These are phyloP conservation scores for Diplocarpon mali DNA, from an alignment of 2,329 filamentous ascomycete genomes.

Conservation along the genomic window DNA sequence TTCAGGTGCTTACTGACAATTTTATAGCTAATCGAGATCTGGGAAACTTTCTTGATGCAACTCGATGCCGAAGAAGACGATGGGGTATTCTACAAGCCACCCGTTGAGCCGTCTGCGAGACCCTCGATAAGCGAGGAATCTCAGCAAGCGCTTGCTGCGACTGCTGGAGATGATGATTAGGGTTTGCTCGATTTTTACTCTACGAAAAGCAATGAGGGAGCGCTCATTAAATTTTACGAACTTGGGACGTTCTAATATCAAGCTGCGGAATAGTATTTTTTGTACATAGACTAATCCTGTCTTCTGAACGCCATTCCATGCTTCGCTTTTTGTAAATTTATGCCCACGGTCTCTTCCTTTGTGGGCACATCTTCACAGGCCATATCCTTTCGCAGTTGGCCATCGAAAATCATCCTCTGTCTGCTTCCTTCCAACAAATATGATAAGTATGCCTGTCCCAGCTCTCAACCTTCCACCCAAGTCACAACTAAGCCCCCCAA, in stretches of 20 bases:
- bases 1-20: background rate
- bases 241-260: slow-evolving; percentile 3
- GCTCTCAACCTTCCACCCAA: no score
- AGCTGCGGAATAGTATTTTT: slow-evolving; percentile 14
- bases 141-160: slow-evolving; percentile 8
- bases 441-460: no score
- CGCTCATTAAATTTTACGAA: background rate
- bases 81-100: slow-evolving; percentile 52
- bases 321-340: slow-evolving; percentile 2
- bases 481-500: no score
- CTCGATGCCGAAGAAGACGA: slow-evolving; percentile 88
- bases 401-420: no score
- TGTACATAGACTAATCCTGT: slow-evolving; percentile 26
- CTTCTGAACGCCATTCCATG: slow-evolving; percentile 7
- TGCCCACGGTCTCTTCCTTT: background rate
- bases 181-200: background rate
- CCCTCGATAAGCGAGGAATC: slow-evolving; percentile 19
- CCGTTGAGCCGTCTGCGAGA: slow-evolving; percentile 40
- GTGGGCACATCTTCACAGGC: background rate
- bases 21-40: slow-evolving; percentile 63
- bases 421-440: no score
- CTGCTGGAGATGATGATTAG: slow-evolving; percentile 22
- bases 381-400: no score
- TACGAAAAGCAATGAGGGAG: background rate
- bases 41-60: slow-evolving; percentile 97